Evolutionary conservation across 257 asterid genomes (phyloP).

Genomic region (Paulownia fortunei): DNA sequence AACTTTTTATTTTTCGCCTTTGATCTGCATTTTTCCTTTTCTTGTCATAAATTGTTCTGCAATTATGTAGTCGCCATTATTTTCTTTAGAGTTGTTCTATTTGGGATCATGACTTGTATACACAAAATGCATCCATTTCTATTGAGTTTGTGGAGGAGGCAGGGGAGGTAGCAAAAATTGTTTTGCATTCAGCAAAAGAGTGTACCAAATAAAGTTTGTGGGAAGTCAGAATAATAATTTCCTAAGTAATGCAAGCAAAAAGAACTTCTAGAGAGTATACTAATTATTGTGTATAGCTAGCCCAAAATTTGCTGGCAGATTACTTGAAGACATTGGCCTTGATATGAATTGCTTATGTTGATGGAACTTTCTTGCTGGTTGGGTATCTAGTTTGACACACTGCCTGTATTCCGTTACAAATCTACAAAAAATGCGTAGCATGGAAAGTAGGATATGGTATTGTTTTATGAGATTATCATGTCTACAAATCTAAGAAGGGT

Average conservation of each 20-base stretch:
- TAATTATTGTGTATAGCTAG: background rate
- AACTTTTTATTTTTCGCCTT: background rate
- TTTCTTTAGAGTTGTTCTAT: background rate
- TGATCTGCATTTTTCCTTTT: background rate
- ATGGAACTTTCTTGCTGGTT: background rate
- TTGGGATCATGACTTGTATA: background rate
- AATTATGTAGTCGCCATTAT: background rate
- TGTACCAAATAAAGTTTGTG: background rate
- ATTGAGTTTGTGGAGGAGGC: background rate
- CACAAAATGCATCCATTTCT: background rate
- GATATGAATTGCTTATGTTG: background rate
- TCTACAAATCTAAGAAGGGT: background rate
- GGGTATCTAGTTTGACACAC: conserved; percentile 6
- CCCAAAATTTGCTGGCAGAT: background rate
- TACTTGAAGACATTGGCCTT: background rate
- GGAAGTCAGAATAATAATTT: background rate
- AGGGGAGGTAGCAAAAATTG: background rate
- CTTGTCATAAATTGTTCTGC: background rate
- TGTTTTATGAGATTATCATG: too few relatives aligned
- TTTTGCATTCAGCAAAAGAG: background rate
- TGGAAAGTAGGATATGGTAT: background rate
- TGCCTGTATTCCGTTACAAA: background rate
- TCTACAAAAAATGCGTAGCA: background rate
- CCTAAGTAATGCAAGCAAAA: background rate
- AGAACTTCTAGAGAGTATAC: background rate